Conservation (phyloP, 2,329 filamentous ascomycete genomes). For the Pseudogymnoascus sp. region DNA sequence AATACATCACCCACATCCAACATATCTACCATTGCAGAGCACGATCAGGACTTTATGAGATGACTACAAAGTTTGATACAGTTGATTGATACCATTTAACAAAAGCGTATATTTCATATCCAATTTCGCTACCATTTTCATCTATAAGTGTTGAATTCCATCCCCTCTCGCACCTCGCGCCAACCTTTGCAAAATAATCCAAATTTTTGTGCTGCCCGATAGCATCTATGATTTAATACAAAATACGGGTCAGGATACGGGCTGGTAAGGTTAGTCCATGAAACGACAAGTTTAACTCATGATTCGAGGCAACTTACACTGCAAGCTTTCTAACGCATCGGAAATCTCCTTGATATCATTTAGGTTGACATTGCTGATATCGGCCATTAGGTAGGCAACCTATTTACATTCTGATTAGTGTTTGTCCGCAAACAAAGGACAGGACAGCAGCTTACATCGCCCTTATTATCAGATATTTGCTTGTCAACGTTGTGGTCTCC, state of each 20-base stretch:
- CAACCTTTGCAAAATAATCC: slow-evolving; percentile 1
- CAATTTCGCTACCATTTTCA: neutral
- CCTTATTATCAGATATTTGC: slow-evolving; percentile 93
- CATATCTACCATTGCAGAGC: neutral
- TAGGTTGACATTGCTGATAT: slow-evolving; percentile 79
- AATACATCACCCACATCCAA: neutral
- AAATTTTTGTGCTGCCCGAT: neutral
- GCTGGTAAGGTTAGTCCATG: slow-evolving; percentile 21
- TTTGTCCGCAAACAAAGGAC: neutral
- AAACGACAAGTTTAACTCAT: neutral
- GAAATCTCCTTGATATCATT: slow-evolving; percentile 79
- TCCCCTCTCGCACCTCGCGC: slow-evolving; percentile 6
- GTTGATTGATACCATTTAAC: neutral
- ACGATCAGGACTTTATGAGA: too few species aligned
- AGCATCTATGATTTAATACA: slow-evolving; percentile 25
- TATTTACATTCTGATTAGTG: slow-evolving; percentile 27
- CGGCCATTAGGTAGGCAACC: slow-evolving; percentile 94
- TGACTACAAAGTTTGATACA: neutral
- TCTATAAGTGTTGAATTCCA: slow-evolving; percentile 5
- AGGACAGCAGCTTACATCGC: slow-evolving; percentile 54
- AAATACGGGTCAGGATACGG: slow-evolving; percentile 30
- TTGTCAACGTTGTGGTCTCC: slow-evolving; percentile 97
- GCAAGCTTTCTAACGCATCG: slow-evolving; percentile 70
- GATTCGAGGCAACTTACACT: slow-evolving; percentile 48
- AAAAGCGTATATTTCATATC: neutral